phyloP scores from a whole-genome alignment of 2,329 filamentous ascomycete genomes.

The Graphilbum fragrans region DNA sequence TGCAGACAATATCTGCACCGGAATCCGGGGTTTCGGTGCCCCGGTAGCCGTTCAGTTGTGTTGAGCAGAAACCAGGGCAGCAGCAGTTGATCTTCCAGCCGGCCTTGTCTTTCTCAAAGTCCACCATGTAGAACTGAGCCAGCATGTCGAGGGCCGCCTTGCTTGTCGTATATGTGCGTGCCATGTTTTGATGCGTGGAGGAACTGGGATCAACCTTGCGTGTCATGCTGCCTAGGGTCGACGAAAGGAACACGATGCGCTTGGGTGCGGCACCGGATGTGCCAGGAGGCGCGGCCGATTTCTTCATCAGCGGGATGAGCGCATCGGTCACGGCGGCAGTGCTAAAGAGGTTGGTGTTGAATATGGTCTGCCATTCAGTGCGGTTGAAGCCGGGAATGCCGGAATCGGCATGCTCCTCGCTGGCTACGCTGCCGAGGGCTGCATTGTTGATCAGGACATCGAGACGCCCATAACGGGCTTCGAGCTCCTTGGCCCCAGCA shows the following conservation, averaged over 20 bases:
- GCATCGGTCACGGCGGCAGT: constrained; percentile 16
- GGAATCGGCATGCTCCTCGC: neutral
- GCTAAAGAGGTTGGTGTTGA: constrained; percentile 14
- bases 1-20: constrained; percentile 17
- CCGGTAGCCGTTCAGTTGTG: constrained; percentile 14
- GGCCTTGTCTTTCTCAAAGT: constrained; percentile 16
- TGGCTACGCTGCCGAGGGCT: neutral
- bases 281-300: constrained; percentile 10
- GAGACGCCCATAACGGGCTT: constrained; percentile 17
- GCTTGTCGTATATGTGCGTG: constrained; percentile 13
- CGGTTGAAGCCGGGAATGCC: neutral
- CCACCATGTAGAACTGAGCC: constrained; percentile 16
- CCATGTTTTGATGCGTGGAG: constrained; percentile 4
- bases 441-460: constrained; percentile 14
- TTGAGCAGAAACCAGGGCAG: constrained; percentile 24
- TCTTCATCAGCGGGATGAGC: constrained; percentile 20
- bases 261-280: constrained; percentile 1
- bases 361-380: neutral
- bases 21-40: constrained; percentile 11
- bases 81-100: constrained; percentile 21
- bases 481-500: constrained; percentile 6
- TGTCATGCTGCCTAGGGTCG: constrained; percentile 11
- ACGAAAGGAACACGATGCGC: constrained; percentile 15
- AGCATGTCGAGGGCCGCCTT: constrained; percentile 19
- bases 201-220: constrained; percentile 8